These are phyloP conservation scores for Cenchrus americanus DNA, from an alignment of 176 grass and related monocot species.

Conservation along the genomic window DNA sequence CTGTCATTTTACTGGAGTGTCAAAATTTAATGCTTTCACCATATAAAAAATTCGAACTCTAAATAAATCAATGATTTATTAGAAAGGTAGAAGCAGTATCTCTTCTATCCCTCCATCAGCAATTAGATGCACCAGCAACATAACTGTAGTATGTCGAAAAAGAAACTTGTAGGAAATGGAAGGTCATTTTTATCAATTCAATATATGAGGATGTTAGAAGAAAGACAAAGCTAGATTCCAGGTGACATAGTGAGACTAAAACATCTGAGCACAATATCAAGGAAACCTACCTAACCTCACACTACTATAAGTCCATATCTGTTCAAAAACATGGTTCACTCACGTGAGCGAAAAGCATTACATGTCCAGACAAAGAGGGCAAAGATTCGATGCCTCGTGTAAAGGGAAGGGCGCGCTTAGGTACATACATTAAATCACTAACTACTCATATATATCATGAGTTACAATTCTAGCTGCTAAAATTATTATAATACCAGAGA, in stretches of 20 bases:
- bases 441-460: neutral
- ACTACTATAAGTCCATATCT: neutral
- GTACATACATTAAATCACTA: neutral
- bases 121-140: conserved; percentile 27
- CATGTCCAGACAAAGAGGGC: neutral
- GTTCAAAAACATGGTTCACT: conserved; percentile 10
- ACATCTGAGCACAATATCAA: conserved; percentile 19
- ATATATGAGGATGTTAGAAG: neutral
- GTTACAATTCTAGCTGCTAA: neutral
- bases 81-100: neutral
- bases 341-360: neutral
- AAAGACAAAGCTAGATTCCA: neutral
- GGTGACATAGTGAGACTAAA: conserved; percentile 29
- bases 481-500: conserved; percentile 20
- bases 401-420: neutral
- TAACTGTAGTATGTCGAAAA: neutral
- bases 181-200: neutral
- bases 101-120: conserved; percentile 1
- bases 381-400: neutral
- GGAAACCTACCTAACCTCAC: neutral
- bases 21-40: conserved; percentile 4
- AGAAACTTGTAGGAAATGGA: neutral
- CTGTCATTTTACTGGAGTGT: neutral
- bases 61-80: neutral
- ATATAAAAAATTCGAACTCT: neutral